Evolutionary conservation across 2,329 filamentous ascomycete genomes (phyloP).

Genomic region (Scleromitrula shiraiana): DNA sequence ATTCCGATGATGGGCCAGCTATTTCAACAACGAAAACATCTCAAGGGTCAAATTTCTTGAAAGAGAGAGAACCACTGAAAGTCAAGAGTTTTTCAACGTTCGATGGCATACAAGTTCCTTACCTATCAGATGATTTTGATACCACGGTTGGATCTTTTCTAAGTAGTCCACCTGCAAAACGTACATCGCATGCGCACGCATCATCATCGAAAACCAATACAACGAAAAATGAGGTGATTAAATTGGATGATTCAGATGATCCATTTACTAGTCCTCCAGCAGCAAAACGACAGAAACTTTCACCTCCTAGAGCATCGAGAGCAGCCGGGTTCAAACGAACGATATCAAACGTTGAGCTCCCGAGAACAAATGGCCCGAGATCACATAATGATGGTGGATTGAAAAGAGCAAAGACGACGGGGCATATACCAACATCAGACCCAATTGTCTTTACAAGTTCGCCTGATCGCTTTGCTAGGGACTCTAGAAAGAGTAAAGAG

Average conservation of each 20-base stretch:
- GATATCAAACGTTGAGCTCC: conserved; percentile 32
- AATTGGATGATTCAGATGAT: conserved; percentile 29
- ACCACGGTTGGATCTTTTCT: conserved; percentile 26
- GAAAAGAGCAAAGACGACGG: conserved; percentile 30
- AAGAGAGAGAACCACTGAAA: neutral
- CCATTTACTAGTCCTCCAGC: conserved; percentile 14
- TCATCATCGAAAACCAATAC: neutral
- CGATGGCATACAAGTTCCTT: neutral
- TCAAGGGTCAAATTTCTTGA: neutral
- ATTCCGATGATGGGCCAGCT: neutral
- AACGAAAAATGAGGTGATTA: neutral
- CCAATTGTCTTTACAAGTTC: conserved; percentile 26
- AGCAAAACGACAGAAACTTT: neutral
- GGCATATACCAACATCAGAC: conserved; percentile 21
- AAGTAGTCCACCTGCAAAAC: neutral
- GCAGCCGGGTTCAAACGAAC: conserved; percentile 15
- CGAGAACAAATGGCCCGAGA: conserved; percentile 18
- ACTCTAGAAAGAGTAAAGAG: conserved; percentile 12
- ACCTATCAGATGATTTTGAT: conserved; percentile 33
- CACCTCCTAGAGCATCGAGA: conserved; percentile 1
- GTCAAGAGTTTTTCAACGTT: neutral
- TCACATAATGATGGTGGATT: conserved; percentile 21
- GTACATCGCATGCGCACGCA: neutral
- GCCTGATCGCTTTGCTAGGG: conserved; percentile 20
- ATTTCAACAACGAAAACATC: neutral